Percentiles rank a stretch among this genome's conserved stretches.
Evolutionary conservation across 495 filamentous ascomycete genomes (phyloP).

Genomic region (Articulospora tetracladia): DNA sequence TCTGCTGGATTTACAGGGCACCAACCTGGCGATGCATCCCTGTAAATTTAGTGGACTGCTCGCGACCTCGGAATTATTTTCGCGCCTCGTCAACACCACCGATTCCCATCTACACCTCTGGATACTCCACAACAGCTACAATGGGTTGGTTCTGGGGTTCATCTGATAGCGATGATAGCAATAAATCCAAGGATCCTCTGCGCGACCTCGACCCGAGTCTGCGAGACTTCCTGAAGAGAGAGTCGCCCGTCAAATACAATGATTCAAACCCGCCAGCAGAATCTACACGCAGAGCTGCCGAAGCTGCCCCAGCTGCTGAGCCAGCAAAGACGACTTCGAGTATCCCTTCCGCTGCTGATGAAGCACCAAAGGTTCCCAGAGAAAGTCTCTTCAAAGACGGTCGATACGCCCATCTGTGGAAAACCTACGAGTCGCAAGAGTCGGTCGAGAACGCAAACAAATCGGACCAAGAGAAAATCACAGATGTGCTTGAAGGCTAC

Average conservation of each 20-base stretch:
- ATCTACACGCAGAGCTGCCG: constrained; percentile 12
- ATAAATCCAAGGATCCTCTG: constrained; percentile 57
- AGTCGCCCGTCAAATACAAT: constrained; percentile 71
- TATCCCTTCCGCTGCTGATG: background rate
- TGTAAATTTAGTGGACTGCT: background rate
- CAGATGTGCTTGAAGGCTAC: constrained; percentile 74
- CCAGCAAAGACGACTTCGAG: constrained; percentile 12
- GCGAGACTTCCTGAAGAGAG: constrained; percentile 77
- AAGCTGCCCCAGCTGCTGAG: constrained; percentile 18
- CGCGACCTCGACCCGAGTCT: constrained; percentile 79
- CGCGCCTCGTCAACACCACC: background rate
- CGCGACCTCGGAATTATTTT: background rate
- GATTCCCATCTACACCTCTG: background rate
- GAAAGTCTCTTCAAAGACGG: constrained; percentile 61
- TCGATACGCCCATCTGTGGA: constrained; percentile 93
- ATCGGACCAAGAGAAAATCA: constrained; percentile 68
- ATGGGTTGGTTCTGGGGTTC: constrained; percentile 29
- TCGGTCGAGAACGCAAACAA: constrained; percentile 60
- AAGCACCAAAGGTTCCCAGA: constrained; percentile 27
- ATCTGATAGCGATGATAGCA: constrained; percentile 11
- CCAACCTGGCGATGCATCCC: background rate
- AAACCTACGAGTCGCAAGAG: constrained; percentile 67
- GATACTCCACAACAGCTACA: background rate
- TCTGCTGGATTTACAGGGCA: too few relatives aligned
- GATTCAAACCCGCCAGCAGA: constrained; percentile 16